Conservation (phyloP, 2,329 filamentous ascomycete genomes). For the Ophiostoma piceae region DNA sequence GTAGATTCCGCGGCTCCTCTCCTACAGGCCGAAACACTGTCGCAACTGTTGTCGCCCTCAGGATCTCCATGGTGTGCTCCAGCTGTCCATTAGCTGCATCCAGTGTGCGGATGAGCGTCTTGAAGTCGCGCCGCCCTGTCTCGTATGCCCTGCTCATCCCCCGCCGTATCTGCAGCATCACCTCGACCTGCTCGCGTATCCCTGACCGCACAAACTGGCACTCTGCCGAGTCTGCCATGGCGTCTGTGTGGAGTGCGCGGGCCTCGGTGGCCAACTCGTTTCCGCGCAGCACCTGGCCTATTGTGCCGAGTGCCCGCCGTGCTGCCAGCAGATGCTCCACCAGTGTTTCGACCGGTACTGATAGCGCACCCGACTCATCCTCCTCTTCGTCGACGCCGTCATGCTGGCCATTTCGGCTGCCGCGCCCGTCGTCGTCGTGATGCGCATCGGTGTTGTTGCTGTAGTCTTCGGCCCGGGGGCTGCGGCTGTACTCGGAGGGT, state of each 20-base stretch:
- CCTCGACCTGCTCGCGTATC: slow-evolving; percentile 51
- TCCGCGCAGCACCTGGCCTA: slow-evolving; percentile 75
- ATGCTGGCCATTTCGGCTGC: not conserved
- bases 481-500: slow-evolving; percentile 12
- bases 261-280: slow-evolving; percentile 79
- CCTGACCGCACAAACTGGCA: slow-evolving; percentile 62
- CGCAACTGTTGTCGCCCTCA: slow-evolving; percentile 61
- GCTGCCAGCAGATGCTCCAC: slow-evolving; percentile 80
- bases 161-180: slow-evolving; percentile 48
- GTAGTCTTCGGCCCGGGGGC: not conserved
- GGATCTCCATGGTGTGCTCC: slow-evolving; percentile 59
- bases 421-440: slow-evolving; percentile 1
- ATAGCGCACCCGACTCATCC: slow-evolving; percentile 34
- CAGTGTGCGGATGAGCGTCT: slow-evolving; percentile 56
- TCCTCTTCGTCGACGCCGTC: not conserved
- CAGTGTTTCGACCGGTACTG: slow-evolving; percentile 64
- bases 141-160: slow-evolving; percentile 53
- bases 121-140: slow-evolving; percentile 55
- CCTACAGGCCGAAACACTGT: slow-evolving; percentile 54
- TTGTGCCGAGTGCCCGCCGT: slow-evolving; percentile 80
- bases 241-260: slow-evolving; percentile 70
- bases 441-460: not conserved
- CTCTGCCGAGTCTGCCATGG: slow-evolving; percentile 65
- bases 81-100: slow-evolving; percentile 62
- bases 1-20: slow-evolving; percentile 57